A percentile compares a stretch with the other conserved stretches of the same genome.
phyloP scores from a whole-genome alignment of 805 yeast species.

The Metschnikowia borealis region DNA sequence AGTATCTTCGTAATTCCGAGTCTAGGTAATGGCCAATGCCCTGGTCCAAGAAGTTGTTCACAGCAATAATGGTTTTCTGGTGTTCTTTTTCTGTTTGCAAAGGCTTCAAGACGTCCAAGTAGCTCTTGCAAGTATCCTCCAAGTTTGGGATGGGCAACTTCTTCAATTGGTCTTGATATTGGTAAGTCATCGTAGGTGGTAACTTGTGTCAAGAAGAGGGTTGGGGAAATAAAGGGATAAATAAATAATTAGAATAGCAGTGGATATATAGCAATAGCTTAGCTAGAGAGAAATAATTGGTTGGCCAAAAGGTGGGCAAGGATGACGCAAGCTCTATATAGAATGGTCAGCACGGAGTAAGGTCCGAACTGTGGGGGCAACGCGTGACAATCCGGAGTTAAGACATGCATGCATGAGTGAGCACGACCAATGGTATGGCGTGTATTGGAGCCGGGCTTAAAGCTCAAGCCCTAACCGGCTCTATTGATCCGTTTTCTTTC shows the following conservation, averaged over 20 bases:
- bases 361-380: slow-evolving; percentile 20
- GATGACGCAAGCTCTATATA: slow-evolving; percentile 6
- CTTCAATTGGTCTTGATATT: slow-evolving; percentile 52
- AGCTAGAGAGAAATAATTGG: neutral
- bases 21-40: slow-evolving; percentile 57
- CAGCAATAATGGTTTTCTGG: slow-evolving; percentile 53
- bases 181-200: slow-evolving; percentile 38
- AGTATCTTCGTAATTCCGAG: slow-evolving; percentile 56
- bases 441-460: neutral
- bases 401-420: neutral
- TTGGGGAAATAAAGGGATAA: neutral
- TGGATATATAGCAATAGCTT: neutral
- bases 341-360: slow-evolving; percentile 5
- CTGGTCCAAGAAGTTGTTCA: slow-evolving; percentile 50
- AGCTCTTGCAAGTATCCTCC: slow-evolving; percentile 59
- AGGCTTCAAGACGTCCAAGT: slow-evolving; percentile 67
- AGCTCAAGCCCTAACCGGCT: neutral
- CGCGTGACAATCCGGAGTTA: slow-evolving; percentile 7
- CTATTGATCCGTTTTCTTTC: neutral
- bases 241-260: neutral
- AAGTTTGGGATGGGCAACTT: slow-evolving; percentile 82
- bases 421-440: slow-evolving; percentile 4
- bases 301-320: neutral
- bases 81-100: slow-evolving; percentile 78
- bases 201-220: neutral